phyloP scores from a whole-genome alignment of 805 yeast genomes.

The Komagataella kurtzmanii region DNA sequence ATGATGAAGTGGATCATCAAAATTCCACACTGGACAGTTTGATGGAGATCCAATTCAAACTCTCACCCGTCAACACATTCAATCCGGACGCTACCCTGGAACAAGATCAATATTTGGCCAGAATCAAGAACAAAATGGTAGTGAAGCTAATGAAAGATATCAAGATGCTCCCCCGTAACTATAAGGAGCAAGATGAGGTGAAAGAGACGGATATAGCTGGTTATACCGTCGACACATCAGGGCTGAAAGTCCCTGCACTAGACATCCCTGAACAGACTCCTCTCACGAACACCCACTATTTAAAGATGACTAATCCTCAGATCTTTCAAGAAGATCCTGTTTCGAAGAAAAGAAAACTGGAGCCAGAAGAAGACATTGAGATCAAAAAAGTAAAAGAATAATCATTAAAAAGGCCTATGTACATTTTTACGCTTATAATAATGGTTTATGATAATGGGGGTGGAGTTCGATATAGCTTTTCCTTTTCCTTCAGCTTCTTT shows the following conservation, averaged over 20 bases:
- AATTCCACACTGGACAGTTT: neutral
- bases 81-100: neutral
- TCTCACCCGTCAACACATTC: neutral
- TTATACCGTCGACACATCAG: neutral
- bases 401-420: neutral
- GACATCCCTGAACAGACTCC: neutral
- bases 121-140: neutral
- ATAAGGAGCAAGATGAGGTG: neutral
- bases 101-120: neutral
- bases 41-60: neutral
- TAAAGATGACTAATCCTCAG: neutral
- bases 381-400: neutral
- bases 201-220: neutral
- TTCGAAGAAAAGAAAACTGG: neutral
- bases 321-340: neutral
- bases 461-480: neutral
- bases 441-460: neutral
- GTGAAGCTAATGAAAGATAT: neutral
- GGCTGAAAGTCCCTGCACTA: neutral
- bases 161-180: neutral
- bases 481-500: constrained; percentile 8
- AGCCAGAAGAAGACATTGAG: neutral
- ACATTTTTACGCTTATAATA: neutral
- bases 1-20: neutral
- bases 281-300: neutral